These are phyloP conservation scores for Trypanosoma melophagium DNA, from an alignment of 208 protist species.

Conservation along the genomic window DNA sequence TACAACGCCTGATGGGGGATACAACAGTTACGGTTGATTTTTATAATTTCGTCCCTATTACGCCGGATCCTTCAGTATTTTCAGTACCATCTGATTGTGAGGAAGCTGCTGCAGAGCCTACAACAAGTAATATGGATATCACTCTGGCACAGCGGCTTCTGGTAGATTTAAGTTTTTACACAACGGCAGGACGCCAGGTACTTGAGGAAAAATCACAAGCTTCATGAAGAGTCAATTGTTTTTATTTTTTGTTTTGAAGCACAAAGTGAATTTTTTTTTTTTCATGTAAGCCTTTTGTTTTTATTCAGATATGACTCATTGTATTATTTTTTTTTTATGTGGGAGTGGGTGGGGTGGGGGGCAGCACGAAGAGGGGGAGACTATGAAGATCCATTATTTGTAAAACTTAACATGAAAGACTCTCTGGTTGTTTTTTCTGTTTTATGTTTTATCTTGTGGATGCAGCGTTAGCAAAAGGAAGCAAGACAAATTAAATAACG, in stretches of 20 bases:
- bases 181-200: constrained; percentile 12
- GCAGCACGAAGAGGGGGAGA: no score
- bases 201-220: constrained; percentile 1
- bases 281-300: neutral
- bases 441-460: neutral
- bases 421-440: neutral
- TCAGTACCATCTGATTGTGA: constrained; percentile 44
- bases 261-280: neutral
- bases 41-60: constrained; percentile 61
- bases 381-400: no score
- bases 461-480: constrained; percentile 2
- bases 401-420: no score
- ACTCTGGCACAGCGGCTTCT: constrained; percentile 37
- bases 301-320: no score
- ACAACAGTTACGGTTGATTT: constrained; percentile 59
- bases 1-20: constrained; percentile 32
- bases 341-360: no score
- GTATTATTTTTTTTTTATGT: no score
- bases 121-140: constrained; percentile 26
- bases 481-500: neutral
- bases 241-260: constrained; percentile 12
- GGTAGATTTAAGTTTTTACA: constrained; percentile 42
- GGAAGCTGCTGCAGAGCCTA: constrained; percentile 24
- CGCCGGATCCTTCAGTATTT: constrained; percentile 47
- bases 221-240: constrained; percentile 2